Evolutionary conservation across 257 asterid genomes (phyloP).

Genomic region (Coffea eugenioides): DNA sequence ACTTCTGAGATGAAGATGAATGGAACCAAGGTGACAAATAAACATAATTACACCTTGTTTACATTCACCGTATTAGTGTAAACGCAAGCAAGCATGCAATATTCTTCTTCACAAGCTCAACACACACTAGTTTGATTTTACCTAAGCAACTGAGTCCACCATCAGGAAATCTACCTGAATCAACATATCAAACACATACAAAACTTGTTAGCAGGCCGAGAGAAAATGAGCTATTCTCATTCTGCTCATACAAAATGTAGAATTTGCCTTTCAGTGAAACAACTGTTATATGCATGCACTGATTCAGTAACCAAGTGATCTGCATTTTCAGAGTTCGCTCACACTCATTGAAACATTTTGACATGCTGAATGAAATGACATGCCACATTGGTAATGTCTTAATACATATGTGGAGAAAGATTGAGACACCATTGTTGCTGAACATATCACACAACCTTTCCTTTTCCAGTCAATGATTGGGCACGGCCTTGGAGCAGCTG

Average conservation of each 20-base stretch:
- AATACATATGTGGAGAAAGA: neutral
- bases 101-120: neutral
- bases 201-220: neutral
- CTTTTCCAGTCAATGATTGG: constrained; percentile 78
- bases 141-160: neutral
- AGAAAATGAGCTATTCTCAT: neutral
- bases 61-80: neutral
- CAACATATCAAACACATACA: neutral
- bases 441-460: neutral
- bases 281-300: neutral
- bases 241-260: neutral
- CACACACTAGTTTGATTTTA: neutral
- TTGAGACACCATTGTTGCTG: neutral
- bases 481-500: constrained; percentile 90
- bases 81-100: neutral
- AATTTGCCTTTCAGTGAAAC: neutral
- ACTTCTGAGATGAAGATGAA: constrained; percentile 72
- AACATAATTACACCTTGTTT: neutral
- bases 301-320: neutral
- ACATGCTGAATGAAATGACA: neutral
- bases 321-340: neutral
- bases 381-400: neutral
- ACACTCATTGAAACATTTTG: neutral
- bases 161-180: neutral
- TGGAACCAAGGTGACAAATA: constrained; percentile 52